Evolutionary conservation across 306 rosid genomes (phyloP), one percentile per base, ranked within the genome.

Genomic region (Gynostemma pentaphyllum): DNA sequence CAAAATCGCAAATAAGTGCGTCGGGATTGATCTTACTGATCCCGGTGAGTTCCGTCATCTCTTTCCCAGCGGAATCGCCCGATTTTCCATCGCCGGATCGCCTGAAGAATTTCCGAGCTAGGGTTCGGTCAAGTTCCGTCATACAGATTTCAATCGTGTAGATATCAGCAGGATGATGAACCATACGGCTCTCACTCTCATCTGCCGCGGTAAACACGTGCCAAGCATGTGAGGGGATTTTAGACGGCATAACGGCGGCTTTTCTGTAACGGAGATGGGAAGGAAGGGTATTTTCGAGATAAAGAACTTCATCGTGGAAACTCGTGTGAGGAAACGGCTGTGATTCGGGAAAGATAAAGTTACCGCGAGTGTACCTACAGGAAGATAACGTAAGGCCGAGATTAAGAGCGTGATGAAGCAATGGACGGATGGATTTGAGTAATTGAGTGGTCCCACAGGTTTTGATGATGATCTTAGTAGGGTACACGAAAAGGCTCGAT

Each of bases 371-470:
- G 87, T 88, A 92, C 42, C 85, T 77, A 46, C 86, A 76, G 21
- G 85, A 83, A 53, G 67, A 53, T 22, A 86, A 86, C 0, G 80
- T 70, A 30, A 85, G 81, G 49, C 79, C 79, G 4, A 86, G 66
- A 48, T 45, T 70, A 0, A 8, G 63, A 0, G 96, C 88, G 45
- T 64, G 85, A 74, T 71, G 81, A 73, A 92, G 72, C 69, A 92
- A 76, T 9, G 96, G 99, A 39, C 53, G 64, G 72, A 88, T 72
- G 40, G 95, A 88, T 78, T 92, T 92, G 72, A 92, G 94, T 7
- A 92, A 96, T 64, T 88, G 96, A 9, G 99, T 92, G 70, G 99
- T 92, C 65, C 99, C 99, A 52, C 99, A 92, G 0, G 99, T 92
- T 66, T 92, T 92, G 86, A 92, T 86, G 72, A 92, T 86, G 84